phyloP scores from a whole-genome alignment of 2,329 filamentous ascomycete genomes.

The Decorospora gaudefroyi region DNA sequence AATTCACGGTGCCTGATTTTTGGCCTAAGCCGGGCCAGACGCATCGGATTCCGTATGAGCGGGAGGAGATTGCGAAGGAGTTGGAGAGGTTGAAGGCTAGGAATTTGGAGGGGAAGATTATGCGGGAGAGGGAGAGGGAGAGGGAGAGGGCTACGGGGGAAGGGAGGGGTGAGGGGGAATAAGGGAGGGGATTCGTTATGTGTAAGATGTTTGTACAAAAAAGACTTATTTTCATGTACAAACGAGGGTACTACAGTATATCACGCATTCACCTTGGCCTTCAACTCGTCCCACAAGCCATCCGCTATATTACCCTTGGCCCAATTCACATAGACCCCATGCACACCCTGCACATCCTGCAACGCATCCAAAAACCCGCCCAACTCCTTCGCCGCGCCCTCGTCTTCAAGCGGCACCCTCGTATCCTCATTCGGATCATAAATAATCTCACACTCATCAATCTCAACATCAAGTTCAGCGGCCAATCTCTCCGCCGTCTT shows the following conservation, averaged over 20 bases:
- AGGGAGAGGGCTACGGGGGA: constrained; percentile 20
- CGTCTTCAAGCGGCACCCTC: constrained; percentile 64
- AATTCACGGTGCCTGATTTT: constrained; percentile 84
- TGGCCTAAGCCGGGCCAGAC: constrained; percentile 85
- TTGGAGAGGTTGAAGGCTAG: constrained; percentile 68
- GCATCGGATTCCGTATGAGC: constrained; percentile 75
- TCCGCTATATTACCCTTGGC: constrained; percentile 48
- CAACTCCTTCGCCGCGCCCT: constrained; percentile 61
- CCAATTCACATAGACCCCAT: constrained; percentile 76
- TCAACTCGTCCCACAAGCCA: constrained; percentile 47
- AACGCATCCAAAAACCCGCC: constrained; percentile 63
- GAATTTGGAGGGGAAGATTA: constrained; percentile 54
- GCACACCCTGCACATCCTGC: constrained; percentile 75
- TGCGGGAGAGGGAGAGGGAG: constrained; percentile 48
- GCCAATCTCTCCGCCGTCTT: constrained; percentile 67
- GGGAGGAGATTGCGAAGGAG: constrained; percentile 82
- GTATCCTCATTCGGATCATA: constrained; percentile 85
- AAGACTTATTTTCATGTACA: background rate
- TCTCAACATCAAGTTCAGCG: constrained; percentile 65
- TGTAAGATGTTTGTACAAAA: background rate
- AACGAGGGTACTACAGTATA: no score
- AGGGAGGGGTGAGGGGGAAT: constrained; percentile 20
- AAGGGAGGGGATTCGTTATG: background rate
- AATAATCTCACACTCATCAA: constrained; percentile 77
- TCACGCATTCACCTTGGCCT: constrained; percentile 45